phyloP scores from a whole-genome alignment of 345 rosid species.

The Euphorbia peplus region DNA sequence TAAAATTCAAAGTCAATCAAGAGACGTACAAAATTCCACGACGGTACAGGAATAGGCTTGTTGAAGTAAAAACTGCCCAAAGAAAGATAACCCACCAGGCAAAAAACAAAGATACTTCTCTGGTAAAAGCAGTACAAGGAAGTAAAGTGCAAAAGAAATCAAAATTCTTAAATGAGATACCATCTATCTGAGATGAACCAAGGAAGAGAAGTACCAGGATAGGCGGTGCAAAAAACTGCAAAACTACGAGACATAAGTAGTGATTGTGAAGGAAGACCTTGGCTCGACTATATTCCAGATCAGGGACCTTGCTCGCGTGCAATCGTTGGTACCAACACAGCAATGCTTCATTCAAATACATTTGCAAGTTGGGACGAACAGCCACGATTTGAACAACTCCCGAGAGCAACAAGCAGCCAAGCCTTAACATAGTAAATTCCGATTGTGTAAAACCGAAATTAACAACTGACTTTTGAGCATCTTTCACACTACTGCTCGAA shows the following conservation, averaged over 20 bases:
- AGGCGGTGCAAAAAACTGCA: slow-evolving; percentile 74
- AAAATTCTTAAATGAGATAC: slow-evolving; percentile 37
- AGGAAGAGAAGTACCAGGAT: slow-evolving; percentile 58
- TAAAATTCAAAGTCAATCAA: slow-evolving; percentile 27
- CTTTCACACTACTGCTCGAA: not conserved
- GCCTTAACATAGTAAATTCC: slow-evolving; percentile 50
- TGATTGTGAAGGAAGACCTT: slow-evolving; percentile 92
- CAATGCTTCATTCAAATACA: slow-evolving; percentile 89
- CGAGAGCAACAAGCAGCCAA: slow-evolving; percentile 51
- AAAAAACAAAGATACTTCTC: slow-evolving; percentile 55
- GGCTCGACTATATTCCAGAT: slow-evolving; percentile 84
- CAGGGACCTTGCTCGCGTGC: slow-evolving; percentile 82
- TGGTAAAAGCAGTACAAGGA: slow-evolving; percentile 51
- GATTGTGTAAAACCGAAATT: slow-evolving; percentile 51
- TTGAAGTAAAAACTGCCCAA: slow-evolving; percentile 58
- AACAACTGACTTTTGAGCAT: slow-evolving; percentile 45
- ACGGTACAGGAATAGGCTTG: slow-evolving; percentile 60
- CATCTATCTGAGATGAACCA: slow-evolving; percentile 60
- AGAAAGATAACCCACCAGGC: slow-evolving; percentile 91
- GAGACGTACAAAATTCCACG: slow-evolving; percentile 64
- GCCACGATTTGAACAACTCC: slow-evolving; percentile 59
- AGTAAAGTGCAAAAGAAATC: slow-evolving; percentile 42
- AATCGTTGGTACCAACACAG: slow-evolving; percentile 88
- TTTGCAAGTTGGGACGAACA: slow-evolving; percentile 70
- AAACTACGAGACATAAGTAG: slow-evolving; percentile 63